phyloP scores from a whole-genome alignment of 441 rosid genomes.

The Gossypium aridum region DNA sequence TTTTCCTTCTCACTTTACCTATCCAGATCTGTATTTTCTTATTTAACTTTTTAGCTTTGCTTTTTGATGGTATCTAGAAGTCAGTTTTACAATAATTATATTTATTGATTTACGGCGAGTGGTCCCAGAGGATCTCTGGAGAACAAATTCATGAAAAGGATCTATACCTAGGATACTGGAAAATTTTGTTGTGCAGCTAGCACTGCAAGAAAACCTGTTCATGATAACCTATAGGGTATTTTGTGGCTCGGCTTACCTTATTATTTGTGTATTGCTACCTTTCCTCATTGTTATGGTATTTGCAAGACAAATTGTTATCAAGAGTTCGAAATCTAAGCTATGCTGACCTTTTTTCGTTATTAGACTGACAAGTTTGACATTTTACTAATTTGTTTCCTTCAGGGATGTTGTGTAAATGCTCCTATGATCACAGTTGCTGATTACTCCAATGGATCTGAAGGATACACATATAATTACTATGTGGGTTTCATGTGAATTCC shows the following conservation, averaged over 20 bases:
- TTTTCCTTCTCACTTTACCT: constrained; percentile 10
- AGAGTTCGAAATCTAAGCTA: not conserved
- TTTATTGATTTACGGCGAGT: not conserved
- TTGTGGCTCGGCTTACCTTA: not conserved
- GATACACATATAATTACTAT: constrained; percentile 87
- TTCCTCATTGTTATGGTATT: not conserved
- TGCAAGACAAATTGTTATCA: not conserved
- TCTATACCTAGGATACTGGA: not conserved
- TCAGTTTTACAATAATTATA: not conserved
- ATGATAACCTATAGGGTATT: not conserved
- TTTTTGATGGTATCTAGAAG: not conserved
- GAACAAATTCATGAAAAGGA: not conserved
- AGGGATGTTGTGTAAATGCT: constrained; percentile 98
- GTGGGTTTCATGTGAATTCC: constrained; percentile 35
- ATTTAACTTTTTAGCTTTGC: not conserved
- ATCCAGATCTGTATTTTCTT: not conserved
- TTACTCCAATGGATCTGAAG: constrained; percentile 94
- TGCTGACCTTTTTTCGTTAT: not conserved
- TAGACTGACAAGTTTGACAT: not conserved
- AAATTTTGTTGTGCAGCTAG: not conserved
- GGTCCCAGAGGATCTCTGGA: not conserved
- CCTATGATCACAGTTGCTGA: constrained; percentile 99
- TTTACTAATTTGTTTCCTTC: constrained; percentile 24
- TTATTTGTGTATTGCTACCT: constrained; percentile 1
- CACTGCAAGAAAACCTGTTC: not conserved